Evolutionary conservation across 1,139 yeast genomes (phyloP).

Genomic region (Candida tetrigidarum): DNA sequence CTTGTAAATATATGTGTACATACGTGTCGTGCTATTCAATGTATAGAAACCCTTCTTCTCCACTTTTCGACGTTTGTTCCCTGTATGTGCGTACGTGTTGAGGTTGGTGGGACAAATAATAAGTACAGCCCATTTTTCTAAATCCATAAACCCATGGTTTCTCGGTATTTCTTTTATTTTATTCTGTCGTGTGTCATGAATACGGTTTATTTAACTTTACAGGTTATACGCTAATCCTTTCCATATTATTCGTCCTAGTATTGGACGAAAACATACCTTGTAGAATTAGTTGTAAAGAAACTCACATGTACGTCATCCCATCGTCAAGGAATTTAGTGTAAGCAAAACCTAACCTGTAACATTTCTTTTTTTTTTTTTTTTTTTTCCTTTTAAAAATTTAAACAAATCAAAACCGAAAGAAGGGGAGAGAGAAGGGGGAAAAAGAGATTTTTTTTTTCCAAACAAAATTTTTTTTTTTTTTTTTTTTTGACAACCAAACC

Average conservation of each 20-base stretch:
- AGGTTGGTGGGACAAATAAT: too few species aligned
- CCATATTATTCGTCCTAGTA: too few species aligned
- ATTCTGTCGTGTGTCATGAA: too few species aligned
- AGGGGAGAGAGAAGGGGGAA: background rate
- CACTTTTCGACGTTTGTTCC: too few species aligned
- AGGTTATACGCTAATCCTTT: too few species aligned
- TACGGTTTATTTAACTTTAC: too few species aligned
- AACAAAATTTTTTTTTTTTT: conserved; percentile 2
- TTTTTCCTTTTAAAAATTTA: background rate
- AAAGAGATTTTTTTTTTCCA: conserved; percentile 4
- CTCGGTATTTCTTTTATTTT: background rate
- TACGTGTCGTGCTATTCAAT: background rate
- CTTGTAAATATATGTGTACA: background rate
- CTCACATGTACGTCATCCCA: background rate
- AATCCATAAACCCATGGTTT: background rate
- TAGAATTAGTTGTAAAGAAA: background rate
- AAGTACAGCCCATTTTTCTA: too few species aligned
- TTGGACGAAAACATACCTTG: background rate
- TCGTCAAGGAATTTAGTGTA: background rate
- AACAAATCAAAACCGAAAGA: background rate
- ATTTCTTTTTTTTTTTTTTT: background rate
- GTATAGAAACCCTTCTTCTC: too few species aligned
- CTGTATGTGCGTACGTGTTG: too few species aligned
- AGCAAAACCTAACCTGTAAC: conserved; percentile 1
- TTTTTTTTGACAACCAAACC: background rate